Conservation (phyloP, 2,329 filamentous ascomycete species). For the Bipolaris sorokiniana region DNA sequence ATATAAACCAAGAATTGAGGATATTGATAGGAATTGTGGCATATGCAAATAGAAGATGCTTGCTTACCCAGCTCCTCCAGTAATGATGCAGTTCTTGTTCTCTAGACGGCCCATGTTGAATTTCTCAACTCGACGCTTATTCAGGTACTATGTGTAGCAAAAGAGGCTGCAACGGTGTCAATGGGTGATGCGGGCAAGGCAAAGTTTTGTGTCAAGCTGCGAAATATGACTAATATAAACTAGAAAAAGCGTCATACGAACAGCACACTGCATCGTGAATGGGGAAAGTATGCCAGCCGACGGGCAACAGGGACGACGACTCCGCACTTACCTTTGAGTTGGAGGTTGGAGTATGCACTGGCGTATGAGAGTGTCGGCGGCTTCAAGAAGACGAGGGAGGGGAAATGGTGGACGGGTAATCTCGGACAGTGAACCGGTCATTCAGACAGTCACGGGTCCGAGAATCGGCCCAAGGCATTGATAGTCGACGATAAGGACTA, state of each 20-base stretch:
- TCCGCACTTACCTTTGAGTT: constrained; percentile 17
- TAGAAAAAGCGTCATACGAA: constrained; percentile 25
- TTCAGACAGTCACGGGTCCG: constrained; percentile 23
- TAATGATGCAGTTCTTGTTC: constrained; percentile 76
- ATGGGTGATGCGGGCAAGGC: constrained; percentile 12
- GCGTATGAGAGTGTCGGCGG: constrained; percentile 6
- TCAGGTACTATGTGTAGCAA: constrained; percentile 3
- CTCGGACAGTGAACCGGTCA: constrained; percentile 12
- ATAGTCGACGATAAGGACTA: constrained; percentile 42
- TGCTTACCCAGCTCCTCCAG: constrained; percentile 82
- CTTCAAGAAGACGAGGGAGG: constrained; percentile 7
- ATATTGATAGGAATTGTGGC: constrained; percentile 2
- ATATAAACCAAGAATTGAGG: not conserved
- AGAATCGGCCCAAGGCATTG: constrained; percentile 40
- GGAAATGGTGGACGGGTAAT: constrained; percentile 22
- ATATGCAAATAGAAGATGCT: not conserved
- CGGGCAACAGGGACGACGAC: constrained; percentile 1
- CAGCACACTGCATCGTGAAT: constrained; percentile 15
- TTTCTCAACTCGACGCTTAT: constrained; percentile 16
- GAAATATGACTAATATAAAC: constrained; percentile 43
- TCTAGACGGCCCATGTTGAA: constrained; percentile 60
- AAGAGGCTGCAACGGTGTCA: constrained; percentile 19
- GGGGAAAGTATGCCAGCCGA: constrained; percentile 23
- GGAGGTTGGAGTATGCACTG: constrained; percentile 8
- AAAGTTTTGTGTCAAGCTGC: constrained; percentile 31